These are phyloP conservation scores for Aspergillus spinulosporus DNA, from an alignment of 2,329 filamentous ascomycete species.

Conservation along the genomic window DNA sequence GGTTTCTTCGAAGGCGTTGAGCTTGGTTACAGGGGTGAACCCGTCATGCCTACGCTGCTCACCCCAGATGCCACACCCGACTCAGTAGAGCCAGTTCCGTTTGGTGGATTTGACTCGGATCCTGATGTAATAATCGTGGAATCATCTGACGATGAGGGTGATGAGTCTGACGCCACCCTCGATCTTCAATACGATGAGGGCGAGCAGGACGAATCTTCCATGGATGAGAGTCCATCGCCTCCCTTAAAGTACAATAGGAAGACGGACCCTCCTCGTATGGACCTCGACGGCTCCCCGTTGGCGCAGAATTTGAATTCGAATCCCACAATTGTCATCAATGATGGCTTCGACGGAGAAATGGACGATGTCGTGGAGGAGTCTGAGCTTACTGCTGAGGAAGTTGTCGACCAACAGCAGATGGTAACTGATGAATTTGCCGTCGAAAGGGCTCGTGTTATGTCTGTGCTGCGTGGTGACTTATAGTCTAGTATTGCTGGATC, in stretches of 20 bases:
- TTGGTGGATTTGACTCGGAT: not conserved
- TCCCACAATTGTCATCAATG: not conserved
- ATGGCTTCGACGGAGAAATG: not conserved
- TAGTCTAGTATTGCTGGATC: no score
- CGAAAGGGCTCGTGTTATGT: conserved; percentile 3
- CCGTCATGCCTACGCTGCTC: not conserved
- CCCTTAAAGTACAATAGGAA: no score
- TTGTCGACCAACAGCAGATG: not conserved
- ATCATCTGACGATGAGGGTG: not conserved
- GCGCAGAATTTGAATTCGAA: not conserved
- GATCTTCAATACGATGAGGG: not conserved
- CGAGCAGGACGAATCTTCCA: not conserved
- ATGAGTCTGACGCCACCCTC: not conserved
- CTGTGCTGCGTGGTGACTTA: not conserved
- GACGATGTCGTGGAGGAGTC: not conserved
- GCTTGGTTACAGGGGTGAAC: conserved; percentile 10
- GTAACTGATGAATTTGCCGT: conserved; percentile 1
- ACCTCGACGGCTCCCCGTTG: not conserved
- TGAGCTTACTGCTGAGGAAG: not conserved
- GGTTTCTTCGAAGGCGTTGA: conserved; percentile 20
- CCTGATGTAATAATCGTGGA: not conserved
- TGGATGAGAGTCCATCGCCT: not conserved
- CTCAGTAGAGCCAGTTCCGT: not conserved
- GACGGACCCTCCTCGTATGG: not conserved
- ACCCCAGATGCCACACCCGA: not conserved